Evolutionary conservation across 2,329 filamentous ascomycete species (phyloP).

Genomic region (Hirsutella thompsonii): DNA sequence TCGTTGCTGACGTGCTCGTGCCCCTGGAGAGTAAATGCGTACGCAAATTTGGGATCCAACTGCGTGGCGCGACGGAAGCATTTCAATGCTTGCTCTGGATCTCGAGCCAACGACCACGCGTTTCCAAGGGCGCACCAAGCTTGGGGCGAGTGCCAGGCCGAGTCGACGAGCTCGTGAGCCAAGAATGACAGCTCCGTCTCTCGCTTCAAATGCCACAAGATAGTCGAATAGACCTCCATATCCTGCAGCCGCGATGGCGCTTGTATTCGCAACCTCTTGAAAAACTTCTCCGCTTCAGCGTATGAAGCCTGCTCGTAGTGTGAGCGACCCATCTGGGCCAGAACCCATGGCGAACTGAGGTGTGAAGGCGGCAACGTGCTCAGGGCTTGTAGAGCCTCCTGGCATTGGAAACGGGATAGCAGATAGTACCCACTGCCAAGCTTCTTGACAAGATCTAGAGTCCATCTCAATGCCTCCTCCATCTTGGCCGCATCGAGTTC

Average conservation of each 20-base stretch:
- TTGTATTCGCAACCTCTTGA: constrained; percentile 63
- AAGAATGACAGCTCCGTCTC: constrained; percentile 87
- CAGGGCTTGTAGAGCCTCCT: constrained; percentile 64
- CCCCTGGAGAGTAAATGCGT: constrained; percentile 89
- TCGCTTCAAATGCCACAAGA: constrained; percentile 95
- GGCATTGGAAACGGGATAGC: constrained; percentile 65
- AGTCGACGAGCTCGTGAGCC: constrained; percentile 78
- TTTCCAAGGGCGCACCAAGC: constrained; percentile 96
- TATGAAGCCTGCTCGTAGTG: constrained; percentile 87
- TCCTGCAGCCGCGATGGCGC: constrained; percentile 77
- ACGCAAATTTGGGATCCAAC: constrained; percentile 79
- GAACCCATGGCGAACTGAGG: constrained; percentile 84
- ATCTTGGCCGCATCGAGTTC: constrained; percentile 49
- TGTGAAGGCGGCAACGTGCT: constrained; percentile 58
- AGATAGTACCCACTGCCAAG: constrained; percentile 70
- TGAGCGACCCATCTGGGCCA: constrained; percentile 80
- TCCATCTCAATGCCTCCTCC: constrained; percentile 61
- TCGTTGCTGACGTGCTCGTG: constrained; percentile 95
- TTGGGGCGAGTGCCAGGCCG: constrained; percentile 79
- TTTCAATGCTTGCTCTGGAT: constrained; percentile 86
- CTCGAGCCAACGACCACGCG: constrained; percentile 80
- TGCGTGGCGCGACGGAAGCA: constrained; percentile 95
- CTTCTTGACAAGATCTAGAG: constrained; percentile 71
- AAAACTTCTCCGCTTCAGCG: constrained; percentile 74
- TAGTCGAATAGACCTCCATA: constrained; percentile 96